Evolutionary conservation across 2,329 filamentous ascomycete genomes (phyloP).

Genomic region (Nannizziopsis arthrosporioides): DNA sequence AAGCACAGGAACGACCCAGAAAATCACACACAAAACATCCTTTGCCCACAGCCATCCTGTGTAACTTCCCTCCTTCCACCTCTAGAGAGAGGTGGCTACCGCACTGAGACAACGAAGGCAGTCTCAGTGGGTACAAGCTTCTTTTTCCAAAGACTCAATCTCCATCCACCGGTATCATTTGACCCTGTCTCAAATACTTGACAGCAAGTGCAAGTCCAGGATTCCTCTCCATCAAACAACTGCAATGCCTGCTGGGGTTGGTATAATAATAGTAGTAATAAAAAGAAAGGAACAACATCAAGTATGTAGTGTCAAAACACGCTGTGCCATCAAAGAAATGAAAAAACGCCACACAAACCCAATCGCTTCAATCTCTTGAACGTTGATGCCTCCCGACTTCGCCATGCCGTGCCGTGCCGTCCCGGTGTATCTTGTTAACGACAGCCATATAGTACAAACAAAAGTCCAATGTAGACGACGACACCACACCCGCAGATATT

Average conservation of each 20-base stretch:
- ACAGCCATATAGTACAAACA: constrained; percentile 10
- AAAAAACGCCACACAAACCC: constrained; percentile 10
- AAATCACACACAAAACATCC: constrained; percentile 6
- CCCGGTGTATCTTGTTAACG: constrained; percentile 9
- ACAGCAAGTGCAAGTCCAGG: background rate
- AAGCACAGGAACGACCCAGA: background rate
- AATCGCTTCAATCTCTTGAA: constrained; percentile 9
- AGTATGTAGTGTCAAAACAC: constrained; percentile 8
- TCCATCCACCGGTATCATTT: background rate
- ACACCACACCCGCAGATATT: constrained; percentile 8
- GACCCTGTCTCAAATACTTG: too few species aligned
- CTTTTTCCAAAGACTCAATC: background rate
- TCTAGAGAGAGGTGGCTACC: constrained; percentile 7
- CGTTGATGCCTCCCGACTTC: constrained; percentile 10
- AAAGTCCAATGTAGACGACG: constrained; percentile 10
- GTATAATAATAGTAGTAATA: constrained; percentile 15
- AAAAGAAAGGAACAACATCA: constrained; percentile 14
- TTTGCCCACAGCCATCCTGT: constrained; percentile 6
- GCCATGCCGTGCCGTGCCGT: constrained; percentile 13
- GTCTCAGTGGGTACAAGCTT: constrained; percentile 5
- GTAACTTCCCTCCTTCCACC: constrained; percentile 8
- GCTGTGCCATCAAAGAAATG: constrained; percentile 10
- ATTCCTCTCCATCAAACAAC: constrained; percentile 3
- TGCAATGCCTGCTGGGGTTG: constrained; percentile 7
- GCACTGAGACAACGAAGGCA: background rate